Conservation (phyloP, 176 grass and related monocot genomes). For the Metroxylon sagu region DNA sequence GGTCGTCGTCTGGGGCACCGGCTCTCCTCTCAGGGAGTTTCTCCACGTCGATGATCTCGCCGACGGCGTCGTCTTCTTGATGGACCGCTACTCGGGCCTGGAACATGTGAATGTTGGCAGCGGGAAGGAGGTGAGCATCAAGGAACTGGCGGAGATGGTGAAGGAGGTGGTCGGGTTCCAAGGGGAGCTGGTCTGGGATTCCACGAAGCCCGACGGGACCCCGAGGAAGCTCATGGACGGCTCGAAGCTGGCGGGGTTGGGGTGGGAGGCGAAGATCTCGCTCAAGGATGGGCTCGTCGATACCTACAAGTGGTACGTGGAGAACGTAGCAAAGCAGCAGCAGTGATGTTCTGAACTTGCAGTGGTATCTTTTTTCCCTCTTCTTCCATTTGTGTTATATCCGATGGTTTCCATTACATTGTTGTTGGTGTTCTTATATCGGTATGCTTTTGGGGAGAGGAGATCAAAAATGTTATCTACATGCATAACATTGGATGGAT, state of each 20-base stretch:
- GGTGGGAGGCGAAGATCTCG: slow-evolving; percentile 57
- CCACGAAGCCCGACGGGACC: slow-evolving; percentile 37
- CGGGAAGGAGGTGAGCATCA: slow-evolving; percentile 54
- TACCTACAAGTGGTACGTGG: slow-evolving; percentile 45
- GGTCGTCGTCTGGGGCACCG: slow-evolving; percentile 68
- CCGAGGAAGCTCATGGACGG: slow-evolving; percentile 51
- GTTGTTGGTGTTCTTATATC: no score
- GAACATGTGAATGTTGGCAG: slow-evolving; percentile 74
- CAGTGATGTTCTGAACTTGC: no score
- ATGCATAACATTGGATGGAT: no score
- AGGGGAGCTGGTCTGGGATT: slow-evolving; percentile 47
- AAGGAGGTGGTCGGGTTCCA: slow-evolving; percentile 50
- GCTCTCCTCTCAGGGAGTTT: slow-evolving; percentile 47
- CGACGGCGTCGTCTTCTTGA: slow-evolving; percentile 52
- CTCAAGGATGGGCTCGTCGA: slow-evolving; percentile 38
- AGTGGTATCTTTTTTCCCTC: no score
- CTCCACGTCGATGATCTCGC: slow-evolving; percentile 63
- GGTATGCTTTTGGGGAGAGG: no score
- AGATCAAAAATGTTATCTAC: no score
- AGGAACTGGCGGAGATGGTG: slow-evolving; percentile 53
- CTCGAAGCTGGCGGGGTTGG: slow-evolving; percentile 42
- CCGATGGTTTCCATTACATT: no score
- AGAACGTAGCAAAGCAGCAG: slow-evolving; percentile 27
- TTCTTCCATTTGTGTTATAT: no score
- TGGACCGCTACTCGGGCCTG: slow-evolving; percentile 53